Evolutionary conservation across 345 rosid genomes (phyloP).

Genomic region (Gossypium arboreum): DNA sequence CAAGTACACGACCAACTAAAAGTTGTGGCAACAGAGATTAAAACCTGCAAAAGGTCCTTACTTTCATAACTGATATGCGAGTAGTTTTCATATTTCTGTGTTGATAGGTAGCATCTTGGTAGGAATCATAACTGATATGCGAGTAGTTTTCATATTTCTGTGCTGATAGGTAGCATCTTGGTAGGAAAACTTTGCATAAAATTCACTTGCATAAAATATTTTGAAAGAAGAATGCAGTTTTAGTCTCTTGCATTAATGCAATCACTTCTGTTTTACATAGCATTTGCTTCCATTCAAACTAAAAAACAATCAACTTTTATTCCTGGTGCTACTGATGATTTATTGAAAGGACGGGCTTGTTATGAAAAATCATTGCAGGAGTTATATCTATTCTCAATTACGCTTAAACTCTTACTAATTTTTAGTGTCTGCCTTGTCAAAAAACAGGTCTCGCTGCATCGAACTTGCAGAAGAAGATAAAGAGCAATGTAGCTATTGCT

Average conservation of each 20-base stretch:
- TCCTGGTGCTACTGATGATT: background rate
- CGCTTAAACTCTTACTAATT: background rate
- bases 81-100: background rate
- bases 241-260: background rate
- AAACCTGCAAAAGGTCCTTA: conserved; percentile 26
- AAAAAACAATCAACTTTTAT: background rate
- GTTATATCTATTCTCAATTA: background rate
- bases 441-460: conserved; percentile 29
- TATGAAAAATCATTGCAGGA: no score
- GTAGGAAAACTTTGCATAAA: background rate
- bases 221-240: background rate
- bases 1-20: conserved; percentile 35
- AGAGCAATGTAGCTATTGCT: conserved; percentile 73
- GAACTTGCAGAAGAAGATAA: conserved; percentile 27
- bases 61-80: background rate
- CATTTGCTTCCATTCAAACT: background rate
- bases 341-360: background rate
- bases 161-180: background rate
- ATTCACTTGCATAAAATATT: background rate
- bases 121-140: background rate
- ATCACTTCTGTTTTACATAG: background rate
- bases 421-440: background rate
- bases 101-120: background rate
- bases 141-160: background rate
- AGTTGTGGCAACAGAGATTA: conserved; percentile 40